These are phyloP conservation scores for Amaranthus tricolor DNA, from an alignment of 179 eudicot species.

Conservation along the genomic window DNA sequence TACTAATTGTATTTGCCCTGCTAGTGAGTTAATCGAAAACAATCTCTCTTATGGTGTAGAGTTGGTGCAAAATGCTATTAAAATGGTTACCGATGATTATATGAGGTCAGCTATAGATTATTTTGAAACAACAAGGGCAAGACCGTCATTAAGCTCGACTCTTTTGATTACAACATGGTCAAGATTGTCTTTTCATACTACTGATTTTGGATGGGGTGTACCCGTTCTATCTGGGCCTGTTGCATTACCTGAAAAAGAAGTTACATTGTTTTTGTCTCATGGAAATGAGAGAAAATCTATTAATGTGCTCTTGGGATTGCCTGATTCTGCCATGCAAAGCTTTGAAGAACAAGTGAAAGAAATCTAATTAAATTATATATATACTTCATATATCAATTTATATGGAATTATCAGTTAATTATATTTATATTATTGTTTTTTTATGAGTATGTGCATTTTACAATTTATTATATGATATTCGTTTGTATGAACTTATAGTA, in stretches of 20 bases:
- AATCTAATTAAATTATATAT: neutral
- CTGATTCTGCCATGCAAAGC: conserved; percentile 37
- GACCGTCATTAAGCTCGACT: conserved; percentile 42
- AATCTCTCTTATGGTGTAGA: conserved; percentile 39
- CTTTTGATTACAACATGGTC: conserved; percentile 55
- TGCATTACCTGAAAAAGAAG: conserved; percentile 51
- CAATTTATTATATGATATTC: neutral
- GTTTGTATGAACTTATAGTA: neutral
- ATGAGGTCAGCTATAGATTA: conserved; percentile 54
- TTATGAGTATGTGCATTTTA: neutral
- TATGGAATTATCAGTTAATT: too few species aligned
- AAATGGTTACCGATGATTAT: conserved; percentile 39
- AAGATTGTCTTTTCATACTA: conserved; percentile 42
- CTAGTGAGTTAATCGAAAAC: conserved; percentile 41
- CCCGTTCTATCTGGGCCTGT: conserved; percentile 47
- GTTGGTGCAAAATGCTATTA: conserved; percentile 45
- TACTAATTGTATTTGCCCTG: conserved; percentile 37
- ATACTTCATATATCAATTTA: too few species aligned
- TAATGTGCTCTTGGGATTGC: conserved; percentile 42
- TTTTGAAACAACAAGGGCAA: conserved; percentile 41
- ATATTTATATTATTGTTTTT: too few species aligned
- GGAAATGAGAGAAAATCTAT: conserved; percentile 37
- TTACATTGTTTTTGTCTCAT: conserved; percentile 41
- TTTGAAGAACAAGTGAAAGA: conserved; percentile 30
- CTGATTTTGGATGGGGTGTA: conserved; percentile 61